Base-by-base conservation (phyloP, 306 rosid species). In the Alnus rubra region DNA sequence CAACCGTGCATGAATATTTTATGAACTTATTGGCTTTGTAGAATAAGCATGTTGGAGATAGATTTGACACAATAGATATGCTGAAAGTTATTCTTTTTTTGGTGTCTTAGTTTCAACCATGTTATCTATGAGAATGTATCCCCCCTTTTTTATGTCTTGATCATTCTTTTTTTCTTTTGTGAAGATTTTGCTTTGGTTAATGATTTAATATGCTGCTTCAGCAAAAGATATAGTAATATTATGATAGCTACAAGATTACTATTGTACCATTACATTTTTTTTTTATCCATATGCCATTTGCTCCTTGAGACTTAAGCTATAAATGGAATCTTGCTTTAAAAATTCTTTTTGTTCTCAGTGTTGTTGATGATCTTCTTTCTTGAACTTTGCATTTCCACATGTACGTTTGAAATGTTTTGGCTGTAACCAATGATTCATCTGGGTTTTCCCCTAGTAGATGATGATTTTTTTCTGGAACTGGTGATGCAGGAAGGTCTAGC, bases 401-500 rank as follows among this genome's bases (percentile, higher is more conserved):
- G 15, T 39, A 67, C 7, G 5, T 6, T 67, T 37, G 48, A 67
- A n/a, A 8, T 31, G 9, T 31, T 63, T n/a, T 63, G 69, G 18
- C 44, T 63, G 44, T 63, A 13, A 63, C 16, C 18, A 63, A 63
- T 63, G 69, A 63, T 31, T 65, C 78, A 13, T 65, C 58, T 44
- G 78, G 59, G 60, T 80, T 69, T 83, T 67, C 53, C 76, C 75
- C 30, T 67, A 67, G 51, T 54, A 56, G 73, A 82, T 84, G 76
- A 76, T 69, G 77, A 35, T 68, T 79, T 84, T 51, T 76, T 10
- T 68, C 80, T 76, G 72, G 73, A 79, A 82, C 79, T 69, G 71
- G 71, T 90, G 90, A 74, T 58, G 69, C 90, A 95, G 98, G 98
- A 95, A 87, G 98, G 98, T 80, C 88, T 93, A 76, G 99, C 99